Conservation (phyloP, 1,284 basidiomycete genomes). For the Cutaneotrichosporon cutaneum region DNA sequence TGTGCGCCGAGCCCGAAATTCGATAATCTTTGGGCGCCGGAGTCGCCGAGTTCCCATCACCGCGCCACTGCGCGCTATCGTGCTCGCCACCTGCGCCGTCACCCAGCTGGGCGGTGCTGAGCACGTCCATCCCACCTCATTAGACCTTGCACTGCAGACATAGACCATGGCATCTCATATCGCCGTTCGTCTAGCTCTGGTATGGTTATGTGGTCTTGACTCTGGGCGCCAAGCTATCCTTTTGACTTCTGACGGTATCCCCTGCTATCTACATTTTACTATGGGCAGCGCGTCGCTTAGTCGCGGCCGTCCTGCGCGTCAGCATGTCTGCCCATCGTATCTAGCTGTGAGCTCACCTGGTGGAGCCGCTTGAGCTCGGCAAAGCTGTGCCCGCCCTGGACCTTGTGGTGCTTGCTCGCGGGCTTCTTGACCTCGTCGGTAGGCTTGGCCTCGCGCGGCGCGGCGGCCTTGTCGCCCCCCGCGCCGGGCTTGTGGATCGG, state of each 20-base stretch:
- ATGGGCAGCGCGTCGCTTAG: not conserved
- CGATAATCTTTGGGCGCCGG: not conserved
- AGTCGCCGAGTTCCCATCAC: no score
- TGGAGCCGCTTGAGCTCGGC: constrained; percentile 7
- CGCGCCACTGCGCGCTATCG: no score
- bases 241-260: not conserved
- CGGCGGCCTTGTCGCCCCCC: constrained; percentile 7
- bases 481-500: constrained; percentile 9
- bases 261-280: not conserved
- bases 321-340: no score
- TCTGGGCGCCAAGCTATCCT: not conserved
- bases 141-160: not conserved
- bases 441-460: not conserved
- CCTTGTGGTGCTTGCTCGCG: not conserved
- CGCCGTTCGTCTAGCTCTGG: not conserved
- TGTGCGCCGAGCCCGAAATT: not conserved
- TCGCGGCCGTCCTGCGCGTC: constrained; percentile 11
- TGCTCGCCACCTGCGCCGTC: no score
- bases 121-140: no score
- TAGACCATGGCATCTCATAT: not conserved
- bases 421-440: not conserved
- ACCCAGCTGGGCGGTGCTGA: no score
- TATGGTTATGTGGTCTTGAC: not conserved
- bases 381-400: constrained; percentile 4
- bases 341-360: not conserved